Conservation (phyloP, 257 asterid genomes). For the Linderniella brevidens region DNA sequence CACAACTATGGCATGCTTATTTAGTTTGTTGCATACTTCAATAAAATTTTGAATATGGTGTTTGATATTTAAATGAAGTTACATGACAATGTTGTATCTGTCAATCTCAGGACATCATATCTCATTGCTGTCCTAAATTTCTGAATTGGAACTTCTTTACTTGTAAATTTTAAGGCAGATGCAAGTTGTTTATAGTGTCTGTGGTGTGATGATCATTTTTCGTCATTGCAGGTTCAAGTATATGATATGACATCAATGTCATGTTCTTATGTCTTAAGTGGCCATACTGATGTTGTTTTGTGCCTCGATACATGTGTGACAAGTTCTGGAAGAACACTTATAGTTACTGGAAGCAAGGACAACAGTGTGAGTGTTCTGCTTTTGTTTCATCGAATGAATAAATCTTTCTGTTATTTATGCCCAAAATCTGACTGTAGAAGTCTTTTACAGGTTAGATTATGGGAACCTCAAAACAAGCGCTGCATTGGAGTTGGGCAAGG, state of each 20-base stretch:
- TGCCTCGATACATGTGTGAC: constrained; percentile 75
- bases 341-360: constrained; percentile 93
- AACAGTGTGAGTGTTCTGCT: constrained; percentile 39
- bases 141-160: too few relatives aligned
- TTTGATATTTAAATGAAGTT: too few relatives aligned
- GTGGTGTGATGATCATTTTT: neutral
- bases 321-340: constrained; percentile 48
- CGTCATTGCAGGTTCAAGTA: constrained; percentile 55
- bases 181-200: too few relatives aligned
- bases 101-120: too few relatives aligned
- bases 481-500: constrained; percentile 88
- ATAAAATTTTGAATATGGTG: too few relatives aligned
- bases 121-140: too few relatives aligned
- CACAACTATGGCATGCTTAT: too few relatives aligned
- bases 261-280: constrained; percentile 78
- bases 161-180: too few relatives aligned
- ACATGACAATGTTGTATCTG: too few relatives aligned
- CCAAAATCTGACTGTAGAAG: constrained; percentile 12
- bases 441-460: constrained; percentile 66
- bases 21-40: too few relatives aligned
- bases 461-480: constrained; percentile 53
- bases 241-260: constrained; percentile 94
- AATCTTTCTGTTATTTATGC: constrained; percentile 1
- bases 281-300: constrained; percentile 72
- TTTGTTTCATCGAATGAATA: neutral